phyloP scores from a whole-genome alignment of 768 basidiomycete species.

The Macrocybe gigantea region DNA sequence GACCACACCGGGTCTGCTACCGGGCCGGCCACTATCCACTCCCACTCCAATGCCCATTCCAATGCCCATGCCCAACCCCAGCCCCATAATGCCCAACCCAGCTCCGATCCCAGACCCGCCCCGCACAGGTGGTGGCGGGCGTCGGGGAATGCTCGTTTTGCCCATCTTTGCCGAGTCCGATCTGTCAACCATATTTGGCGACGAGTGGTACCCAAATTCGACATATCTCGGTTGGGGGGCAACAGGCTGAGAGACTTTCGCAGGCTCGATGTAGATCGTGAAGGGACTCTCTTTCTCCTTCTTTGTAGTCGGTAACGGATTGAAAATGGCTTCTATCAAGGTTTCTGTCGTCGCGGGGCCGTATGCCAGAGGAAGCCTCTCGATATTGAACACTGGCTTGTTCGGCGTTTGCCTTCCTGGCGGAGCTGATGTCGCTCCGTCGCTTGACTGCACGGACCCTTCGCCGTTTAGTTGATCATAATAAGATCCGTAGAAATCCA shows the following conservation, averaged over 20 bases:
- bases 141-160: slow-evolving; percentile 1
- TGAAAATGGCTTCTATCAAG: slow-evolving; percentile 77
- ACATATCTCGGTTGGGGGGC: neutral
- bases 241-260: slow-evolving; percentile 1
- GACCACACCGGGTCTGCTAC: neutral
- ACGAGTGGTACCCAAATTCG: neutral
- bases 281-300: slow-evolving; percentile 33
- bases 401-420: slow-evolving; percentile 1
- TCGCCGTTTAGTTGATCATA: slow-evolving; percentile 30
- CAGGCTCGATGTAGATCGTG: slow-evolving; percentile 27
- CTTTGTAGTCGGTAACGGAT: slow-evolving; percentile 51
- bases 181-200: neutral
- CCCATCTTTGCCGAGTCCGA: neutral
- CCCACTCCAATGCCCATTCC: slow-evolving; percentile 15
- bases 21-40: neutral
- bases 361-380: slow-evolving; percentile 44
- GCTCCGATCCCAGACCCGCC: slow-evolving; percentile 10
- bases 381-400: slow-evolving; percentile 24
- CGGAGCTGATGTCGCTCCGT: slow-evolving; percentile 1
- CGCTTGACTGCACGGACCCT: slow-evolving; percentile 3
- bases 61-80: slow-evolving; percentile 17
- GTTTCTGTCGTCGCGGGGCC: slow-evolving; percentile 64
- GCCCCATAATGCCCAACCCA: slow-evolving; percentile 18
- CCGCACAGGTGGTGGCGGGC: slow-evolving; percentile 1
- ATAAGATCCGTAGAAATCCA: slow-evolving; percentile 40